Evolutionary conservation across 352 stramenopile species (phyloP), one percentile per base, ranked within the genome.

Genomic region (Phytophthora kernoviae): DNA sequence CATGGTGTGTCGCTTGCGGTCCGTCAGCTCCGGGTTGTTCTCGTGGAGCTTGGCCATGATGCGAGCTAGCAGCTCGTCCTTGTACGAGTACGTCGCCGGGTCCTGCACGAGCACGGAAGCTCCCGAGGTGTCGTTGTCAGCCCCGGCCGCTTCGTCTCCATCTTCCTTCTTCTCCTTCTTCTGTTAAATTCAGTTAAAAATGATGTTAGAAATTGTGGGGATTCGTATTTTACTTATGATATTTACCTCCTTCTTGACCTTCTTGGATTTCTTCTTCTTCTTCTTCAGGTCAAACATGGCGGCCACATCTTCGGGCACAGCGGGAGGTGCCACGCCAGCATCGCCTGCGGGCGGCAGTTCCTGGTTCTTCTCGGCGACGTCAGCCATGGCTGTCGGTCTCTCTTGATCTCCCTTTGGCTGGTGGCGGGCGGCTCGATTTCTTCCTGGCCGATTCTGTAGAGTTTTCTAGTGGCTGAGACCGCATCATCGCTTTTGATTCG

Each of bases 21-120:
- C 94, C 53, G 96, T 93, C 40, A 98, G 75, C 62, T 98, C 95
- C 18, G 96, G 95, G 77, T 99, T 99, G 77, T 98, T 98, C 56
- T 96, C 93, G 66, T 98, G 91, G 40, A 98, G 60, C 60, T 98
- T 96, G 22, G 89, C 76, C 73, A 98, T 94, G 59, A 98, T 96
- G 41, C 94, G 89, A 57, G 97, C 88, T 39, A 99, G 70, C 40
- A 99, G 79, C 27, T 98, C 93, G 59, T 97, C 90, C 70, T 90
- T 87, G 81, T 98, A 99, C 48, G 90, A 93, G 73, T 99, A 99
- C 53, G 92, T 96, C 53, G 92, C 87, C 0, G 75, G 79, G 91
- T 97, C 76, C 88, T 94, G 76, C 57, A 91, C 71, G 49, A 92
- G 70, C 67, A 88, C 80, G 9, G 78, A 91, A 30, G 54, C 72